Evolutionary conservation across 306 rosid genomes (phyloP).

Genomic region (Casuarina glauca): DNA sequence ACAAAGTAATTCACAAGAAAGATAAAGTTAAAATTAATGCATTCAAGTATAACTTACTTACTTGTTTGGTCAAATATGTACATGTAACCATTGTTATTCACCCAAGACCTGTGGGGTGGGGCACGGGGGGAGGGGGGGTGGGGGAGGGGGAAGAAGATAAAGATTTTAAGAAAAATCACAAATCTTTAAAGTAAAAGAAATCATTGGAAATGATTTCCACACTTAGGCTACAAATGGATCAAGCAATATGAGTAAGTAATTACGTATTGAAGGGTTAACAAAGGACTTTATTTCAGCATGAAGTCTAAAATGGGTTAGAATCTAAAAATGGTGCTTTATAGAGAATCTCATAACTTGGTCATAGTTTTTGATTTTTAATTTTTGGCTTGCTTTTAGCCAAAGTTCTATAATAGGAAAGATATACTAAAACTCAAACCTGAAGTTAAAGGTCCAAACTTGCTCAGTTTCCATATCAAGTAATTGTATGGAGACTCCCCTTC

Average conservation of each 20-base stretch:
- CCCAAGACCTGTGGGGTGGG: slow-evolving; percentile 44
- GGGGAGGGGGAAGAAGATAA: background rate
- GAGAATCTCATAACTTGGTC: too few species aligned
- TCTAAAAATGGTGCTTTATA: too few species aligned
- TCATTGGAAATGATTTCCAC: too few species aligned
- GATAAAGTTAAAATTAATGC: background rate
- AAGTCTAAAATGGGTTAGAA: background rate
- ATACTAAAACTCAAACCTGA: slow-evolving; percentile 21
- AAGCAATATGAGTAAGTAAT: background rate
- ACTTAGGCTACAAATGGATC: too few species aligned
- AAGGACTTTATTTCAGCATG: background rate
- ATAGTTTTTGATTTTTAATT: too few species aligned
- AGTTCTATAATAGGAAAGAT: too few species aligned
- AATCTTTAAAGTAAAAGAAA: background rate
- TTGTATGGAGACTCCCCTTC: slow-evolving; percentile 19
- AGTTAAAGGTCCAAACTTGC: slow-evolving; percentile 32
- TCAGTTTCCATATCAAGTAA: slow-evolving; percentile 28
- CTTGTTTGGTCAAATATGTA: slow-evolving; percentile 35
- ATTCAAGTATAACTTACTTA: background rate
- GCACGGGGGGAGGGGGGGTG: too few species aligned
- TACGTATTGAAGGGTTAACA: background rate
- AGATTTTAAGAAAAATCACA: background rate
- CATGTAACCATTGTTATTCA: slow-evolving; percentile 27
- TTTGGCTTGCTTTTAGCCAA: too few species aligned
- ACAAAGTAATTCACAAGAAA: background rate